Evolutionary conservation across 306 rosid species (phyloP), one percentile per base, ranked within the genome.

Genomic region (Fragaria nilgerrensis): DNA sequence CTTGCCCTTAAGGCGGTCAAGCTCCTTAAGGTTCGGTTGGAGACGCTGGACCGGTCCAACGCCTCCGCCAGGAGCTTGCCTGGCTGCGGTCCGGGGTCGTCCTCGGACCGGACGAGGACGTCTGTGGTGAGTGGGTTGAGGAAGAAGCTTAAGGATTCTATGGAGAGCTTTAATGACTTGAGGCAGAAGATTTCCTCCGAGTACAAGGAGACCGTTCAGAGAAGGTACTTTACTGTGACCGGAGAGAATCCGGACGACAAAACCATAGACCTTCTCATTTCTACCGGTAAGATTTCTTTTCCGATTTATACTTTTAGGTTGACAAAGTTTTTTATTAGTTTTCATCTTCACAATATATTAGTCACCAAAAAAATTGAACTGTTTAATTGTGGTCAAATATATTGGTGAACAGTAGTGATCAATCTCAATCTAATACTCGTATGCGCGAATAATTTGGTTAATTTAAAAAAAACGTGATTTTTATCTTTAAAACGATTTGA

Each of bases 211-310:
- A 94, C 98, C 68, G 95, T 94, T 7, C 97, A 94, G 75, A 93
- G 98, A 0, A 86, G 98, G 34, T 92, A 90, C 80, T 94, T 85
- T 82, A 94, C 97, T 29, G 98, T 94, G 50, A 94, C 98, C 49
- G 98, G 98, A 34, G 95, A 90, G 82, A 94, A 90, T 55, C 97
- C 98, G 15, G 96, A 94, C 56, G 98, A 92, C 17, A 90, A 90
- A 43, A 94, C 95, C 77, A 76, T 94, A 10, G 98, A 94, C 80
- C 86, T 84, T 6, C 86, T 94, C 77, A 94, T 94, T 75, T 92
- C 96, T 47, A 94, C 98, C 7, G 98, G 98, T 94, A 70, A 39
- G 23, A 34, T 16, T 5, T 29, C 41, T 29, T 62, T 27, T 22
- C 23, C 19, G 7, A 10, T 9, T 23, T 58, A 11, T 58, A 22